Evolutionary conservation across 495 filamentous ascomycete species (phyloP), one percentile per base, ranked within the genome.

Genomic region (Neurospora tetraspora): DNA sequence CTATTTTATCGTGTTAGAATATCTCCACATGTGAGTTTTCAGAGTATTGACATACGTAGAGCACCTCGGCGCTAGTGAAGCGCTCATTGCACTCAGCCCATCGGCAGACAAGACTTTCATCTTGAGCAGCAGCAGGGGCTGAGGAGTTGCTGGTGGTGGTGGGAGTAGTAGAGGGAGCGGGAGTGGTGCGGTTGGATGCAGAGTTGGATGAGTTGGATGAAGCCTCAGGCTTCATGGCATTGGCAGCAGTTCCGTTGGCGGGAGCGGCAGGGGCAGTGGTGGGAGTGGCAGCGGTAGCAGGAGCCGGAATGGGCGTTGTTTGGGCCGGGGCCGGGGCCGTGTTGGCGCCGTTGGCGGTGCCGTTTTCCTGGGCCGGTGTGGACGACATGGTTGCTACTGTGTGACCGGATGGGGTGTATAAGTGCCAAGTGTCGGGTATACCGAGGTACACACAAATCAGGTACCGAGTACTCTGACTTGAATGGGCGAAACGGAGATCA

Each of bases 51-150:
- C 94, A 86, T 89, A 98, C 95, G 82, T 98, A 99, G 76, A 99
- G 93, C 70, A 87, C 82, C 78, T 97, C 94, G 20, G 95, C 89
- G 14, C 89, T 90, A 59, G 88, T 83, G 77, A 91, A 94, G 74
- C 92, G 90, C 79, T 99, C 94, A 71, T 87, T 86, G 78, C 95
- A 99, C 71, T 89, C 89, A 47, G 89, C 86, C 95, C 95, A 99
- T 81, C 94, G 91, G 79, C 95, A 99, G 7, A 87, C 81, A 31
- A 96, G 86, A 73, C 89, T 88, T 76, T 94, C 90, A 70, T 89
- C 87, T 31, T 74, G 75, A 18, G 75, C 79, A 36, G 79, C 72
- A 73, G 79, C 80, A 68, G 83, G 80, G 27, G 77, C 39, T 14
- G 83, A 83, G 11, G 53, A 31, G 53, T 61, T 61, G 37, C 81